Evolutionary conservation across 306 rosid species (phyloP).

Genomic region (Betula pendula): DNA sequence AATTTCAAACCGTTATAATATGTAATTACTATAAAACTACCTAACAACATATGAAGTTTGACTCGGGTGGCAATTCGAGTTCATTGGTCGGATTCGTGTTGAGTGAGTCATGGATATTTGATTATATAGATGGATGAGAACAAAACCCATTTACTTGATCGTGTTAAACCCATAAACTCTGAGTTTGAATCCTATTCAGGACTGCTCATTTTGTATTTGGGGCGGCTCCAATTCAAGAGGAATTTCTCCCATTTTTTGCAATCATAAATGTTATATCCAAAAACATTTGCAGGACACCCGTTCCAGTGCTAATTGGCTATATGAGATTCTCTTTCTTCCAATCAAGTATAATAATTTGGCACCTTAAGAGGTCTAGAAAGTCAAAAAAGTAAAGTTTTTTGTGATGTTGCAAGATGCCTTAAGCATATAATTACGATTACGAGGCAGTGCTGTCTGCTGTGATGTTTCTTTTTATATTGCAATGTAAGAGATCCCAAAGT

Average conservation of each 20-base stretch:
- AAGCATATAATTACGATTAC: not conserved
- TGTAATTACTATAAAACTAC: no score
- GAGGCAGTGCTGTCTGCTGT: not conserved
- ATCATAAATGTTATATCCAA: not conserved
- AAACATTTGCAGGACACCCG: not conserved
- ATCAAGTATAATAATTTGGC: not conserved
- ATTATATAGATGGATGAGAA: no score
- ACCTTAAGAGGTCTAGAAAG: not conserved
- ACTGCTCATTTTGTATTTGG: no score
- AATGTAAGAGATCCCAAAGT: not conserved
- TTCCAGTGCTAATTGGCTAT: not conserved
- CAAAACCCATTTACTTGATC: no score
- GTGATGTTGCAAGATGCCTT: not conserved
- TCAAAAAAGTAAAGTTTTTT: not conserved
- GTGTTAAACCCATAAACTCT: no score
- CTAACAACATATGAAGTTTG: no score
- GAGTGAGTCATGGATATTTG: no score
- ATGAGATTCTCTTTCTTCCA: slow-evolving; percentile 11
- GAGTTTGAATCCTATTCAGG: not conserved
- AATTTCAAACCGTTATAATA: no score
- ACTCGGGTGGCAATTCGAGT: no score
- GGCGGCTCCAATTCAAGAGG: no score
- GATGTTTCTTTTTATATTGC: not conserved
- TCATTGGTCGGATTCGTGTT: no score
- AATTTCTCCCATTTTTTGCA: no score